Conservation (phyloP, 2,329 filamentous ascomycete genomes). For the Beauveria varroae region DNA sequence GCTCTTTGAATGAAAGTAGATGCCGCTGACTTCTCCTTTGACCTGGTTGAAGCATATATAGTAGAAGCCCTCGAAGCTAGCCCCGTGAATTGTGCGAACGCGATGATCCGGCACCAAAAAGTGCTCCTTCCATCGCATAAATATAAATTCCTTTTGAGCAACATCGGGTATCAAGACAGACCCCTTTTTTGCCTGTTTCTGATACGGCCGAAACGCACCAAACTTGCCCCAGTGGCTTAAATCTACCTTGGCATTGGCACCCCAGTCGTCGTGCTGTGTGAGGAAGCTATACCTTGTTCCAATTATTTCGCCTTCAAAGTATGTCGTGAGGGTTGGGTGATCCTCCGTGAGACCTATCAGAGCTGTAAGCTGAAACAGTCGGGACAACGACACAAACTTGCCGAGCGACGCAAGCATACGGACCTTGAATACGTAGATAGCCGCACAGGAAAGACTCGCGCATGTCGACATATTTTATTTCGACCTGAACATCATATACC, state of each 20-base stretch:
- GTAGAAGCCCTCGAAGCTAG: conserved; percentile 97
- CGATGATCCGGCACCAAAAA: conserved; percentile 94
- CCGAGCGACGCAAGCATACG: background rate
- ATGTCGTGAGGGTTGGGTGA: conserved; percentile 95
- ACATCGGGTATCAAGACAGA: conserved; percentile 57
- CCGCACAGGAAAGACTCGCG: conserved; percentile 90
- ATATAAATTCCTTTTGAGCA: conserved; percentile 77
- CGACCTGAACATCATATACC: conserved; percentile 90
- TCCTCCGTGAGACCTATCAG: conserved; percentile 78
- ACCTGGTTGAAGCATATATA: conserved; percentile 98
- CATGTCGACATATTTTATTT: conserved; percentile 95
- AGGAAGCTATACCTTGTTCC: conserved; percentile 91
- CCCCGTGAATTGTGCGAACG: conserved; percentile 82
- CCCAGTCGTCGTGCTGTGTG: conserved; percentile 85
- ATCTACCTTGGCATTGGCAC: conserved; percentile 84
- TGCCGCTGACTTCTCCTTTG: conserved; percentile 77
- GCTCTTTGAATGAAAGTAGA: conserved; percentile 97
- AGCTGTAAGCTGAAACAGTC: background rate
- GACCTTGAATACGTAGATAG: conserved; percentile 91
- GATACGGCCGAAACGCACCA: conserved; percentile 71
- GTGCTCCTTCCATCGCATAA: conserved; percentile 99
- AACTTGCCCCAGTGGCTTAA: conserved; percentile 91
- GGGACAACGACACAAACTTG: conserved; percentile 18
- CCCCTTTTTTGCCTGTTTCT: conserved; percentile 50
- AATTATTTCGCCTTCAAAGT: conserved; percentile 97